Percentiles rank a stretch among this genome's conserved stretches.
phyloP scores from a whole-genome alignment of 2,329 filamentous ascomycete species.

The Epichloe gansuensis region DNA sequence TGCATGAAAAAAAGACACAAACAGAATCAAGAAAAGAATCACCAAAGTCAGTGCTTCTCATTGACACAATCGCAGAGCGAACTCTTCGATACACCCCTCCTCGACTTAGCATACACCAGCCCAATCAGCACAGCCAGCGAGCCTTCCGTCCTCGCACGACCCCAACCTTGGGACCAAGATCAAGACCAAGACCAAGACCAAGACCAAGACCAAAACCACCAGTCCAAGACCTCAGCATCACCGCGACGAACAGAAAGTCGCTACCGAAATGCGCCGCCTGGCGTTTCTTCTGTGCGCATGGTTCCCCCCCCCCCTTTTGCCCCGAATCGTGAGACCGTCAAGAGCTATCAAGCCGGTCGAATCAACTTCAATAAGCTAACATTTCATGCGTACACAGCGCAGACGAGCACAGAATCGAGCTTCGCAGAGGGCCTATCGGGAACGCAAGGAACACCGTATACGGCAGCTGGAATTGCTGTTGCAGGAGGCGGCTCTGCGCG shows the following conservation, averaged over 20 bases:
- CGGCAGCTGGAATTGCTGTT: slow-evolving; percentile 48
- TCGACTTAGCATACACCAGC: not conserved
- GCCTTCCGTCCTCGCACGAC: not conserved
- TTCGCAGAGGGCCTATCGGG: no score
- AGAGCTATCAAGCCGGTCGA: no score
- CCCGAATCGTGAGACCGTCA: no score
- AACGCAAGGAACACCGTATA: slow-evolving; percentile 20
- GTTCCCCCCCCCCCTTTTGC: no score
- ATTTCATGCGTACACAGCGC: slow-evolving; percentile 12
- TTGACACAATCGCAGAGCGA: no score
- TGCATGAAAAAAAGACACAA: no score
- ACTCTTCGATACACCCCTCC: no score
- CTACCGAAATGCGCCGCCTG: slow-evolving; percentile 38
- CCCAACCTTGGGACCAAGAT: not conserved
- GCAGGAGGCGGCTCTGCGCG: slow-evolving; percentile 34
- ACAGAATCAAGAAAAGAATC: no score
- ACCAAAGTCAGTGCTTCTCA: no score
- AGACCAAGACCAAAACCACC: not conserved
- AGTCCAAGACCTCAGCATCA: no score
- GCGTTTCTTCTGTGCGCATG: slow-evolving; percentile 32
- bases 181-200: not conserved
- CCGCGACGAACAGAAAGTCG: slow-evolving; percentile 34
- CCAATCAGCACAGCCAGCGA: slow-evolving; percentile 8
- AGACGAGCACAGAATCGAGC: slow-evolving; percentile 17
- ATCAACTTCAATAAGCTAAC: slow-evolving; percentile 1